These are phyloP conservation scores for Scenedesmus sp. DNA, from an alignment of 163 green algal species.

Conservation along the genomic window DNA sequence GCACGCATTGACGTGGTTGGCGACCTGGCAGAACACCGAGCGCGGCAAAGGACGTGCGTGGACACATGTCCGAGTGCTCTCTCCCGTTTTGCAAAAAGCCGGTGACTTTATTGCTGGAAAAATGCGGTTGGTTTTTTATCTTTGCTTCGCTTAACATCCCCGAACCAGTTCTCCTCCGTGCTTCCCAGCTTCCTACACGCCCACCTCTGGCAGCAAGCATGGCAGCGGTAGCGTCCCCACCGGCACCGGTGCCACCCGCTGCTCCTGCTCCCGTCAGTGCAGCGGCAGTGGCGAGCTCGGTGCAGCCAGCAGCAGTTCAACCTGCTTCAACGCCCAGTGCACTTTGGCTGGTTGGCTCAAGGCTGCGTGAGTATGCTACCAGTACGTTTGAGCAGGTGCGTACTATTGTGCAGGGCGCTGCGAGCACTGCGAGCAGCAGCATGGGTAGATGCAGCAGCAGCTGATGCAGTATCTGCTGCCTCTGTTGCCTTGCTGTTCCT, in stretches of 20 bases:
- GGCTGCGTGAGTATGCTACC: slow-evolving; percentile 44
- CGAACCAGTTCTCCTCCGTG: too few species aligned
- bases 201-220: neutral
- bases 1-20: too few species aligned
- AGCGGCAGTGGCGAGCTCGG: neutral
- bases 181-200: neutral
- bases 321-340: slow-evolving; percentile 26
- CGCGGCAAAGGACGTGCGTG: slow-evolving; percentile 3
- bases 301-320: slow-evolving; percentile 15
- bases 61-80: neutral
- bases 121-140: neutral
- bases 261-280: neutral
- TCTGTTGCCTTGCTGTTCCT: too few species aligned
- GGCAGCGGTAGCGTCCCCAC: neutral
- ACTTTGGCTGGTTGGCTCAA: slow-evolving; percentile 37
- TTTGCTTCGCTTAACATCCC: neutral
- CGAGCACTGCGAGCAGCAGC: neutral
- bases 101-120: neutral
- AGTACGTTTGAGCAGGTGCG: slow-evolving; percentile 48
- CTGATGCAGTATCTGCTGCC: neutral
- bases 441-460: neutral
- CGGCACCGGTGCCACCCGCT: neutral
- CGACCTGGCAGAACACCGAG: neutral
- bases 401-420: neutral
- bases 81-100: neutral